Percentiles rank a stretch among this genome's conserved stretches.
phyloP scores from a whole-genome alignment of 768 basidiomycete species.

The Leccinum longicurvipes region DNA sequence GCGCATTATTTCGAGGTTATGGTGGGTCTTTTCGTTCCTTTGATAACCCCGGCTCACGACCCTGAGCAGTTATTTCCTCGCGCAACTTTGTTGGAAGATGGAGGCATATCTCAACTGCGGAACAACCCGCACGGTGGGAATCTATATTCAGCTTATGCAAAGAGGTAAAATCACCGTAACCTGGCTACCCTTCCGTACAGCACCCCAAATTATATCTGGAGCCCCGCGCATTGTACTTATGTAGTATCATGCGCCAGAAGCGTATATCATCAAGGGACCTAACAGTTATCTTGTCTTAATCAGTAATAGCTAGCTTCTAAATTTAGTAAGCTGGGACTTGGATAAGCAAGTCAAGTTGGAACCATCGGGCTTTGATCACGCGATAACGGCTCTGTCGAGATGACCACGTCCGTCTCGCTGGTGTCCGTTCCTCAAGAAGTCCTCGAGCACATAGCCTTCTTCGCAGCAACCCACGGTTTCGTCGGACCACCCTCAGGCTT shows the following conservation, averaged over 20 bases:
- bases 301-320: neutral
- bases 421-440: slow-evolving; percentile 69
- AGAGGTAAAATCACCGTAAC: slow-evolving; percentile 24
- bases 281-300: neutral
- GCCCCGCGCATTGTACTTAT: neutral
- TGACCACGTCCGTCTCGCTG: slow-evolving; percentile 30
- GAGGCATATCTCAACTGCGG: slow-evolving; percentile 33
- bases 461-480: slow-evolving; percentile 47
- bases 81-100: slow-evolving; percentile 52
- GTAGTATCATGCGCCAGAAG: neutral
- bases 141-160: slow-evolving; percentile 52
- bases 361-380: neutral
- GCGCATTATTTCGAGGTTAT: slow-evolving; percentile 46
- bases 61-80: slow-evolving; percentile 42
- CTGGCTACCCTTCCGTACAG: neutral
- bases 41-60: slow-evolving; percentile 5
- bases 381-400: neutral
- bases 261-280: neutral
- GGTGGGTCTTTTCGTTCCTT: slow-evolving; percentile 28
- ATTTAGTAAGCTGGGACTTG: slow-evolving; percentile 8
- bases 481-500: slow-evolving; percentile 63
- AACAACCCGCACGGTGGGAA: slow-evolving; percentile 43
- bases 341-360: neutral
- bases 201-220: neutral
- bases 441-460: slow-evolving; percentile 74